Evolutionary conservation across 768 basidiomycete species (phyloP).

Genomic region (Leccinum broughii): DNA sequence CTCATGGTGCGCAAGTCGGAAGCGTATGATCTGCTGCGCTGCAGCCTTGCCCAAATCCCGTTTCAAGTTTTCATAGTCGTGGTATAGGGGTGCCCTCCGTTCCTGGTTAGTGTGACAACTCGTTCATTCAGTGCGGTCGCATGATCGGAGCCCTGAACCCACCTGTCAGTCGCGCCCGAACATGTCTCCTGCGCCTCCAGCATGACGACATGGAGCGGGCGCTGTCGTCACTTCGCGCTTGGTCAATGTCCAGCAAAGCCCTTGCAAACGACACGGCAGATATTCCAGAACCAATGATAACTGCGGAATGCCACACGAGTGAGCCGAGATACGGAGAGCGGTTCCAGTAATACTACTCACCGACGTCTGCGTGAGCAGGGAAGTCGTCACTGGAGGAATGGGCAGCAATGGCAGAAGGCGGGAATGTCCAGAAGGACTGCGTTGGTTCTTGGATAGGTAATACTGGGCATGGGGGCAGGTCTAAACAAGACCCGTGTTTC

Average conservation of each 20-base stretch:
- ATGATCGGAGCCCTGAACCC: slow-evolving; percentile 14
- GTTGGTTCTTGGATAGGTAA: slow-evolving; percentile 58
- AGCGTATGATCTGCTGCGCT: slow-evolving; percentile 42
- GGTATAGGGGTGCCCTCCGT: slow-evolving; percentile 53
- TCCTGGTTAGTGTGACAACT: slow-evolving; percentile 29
- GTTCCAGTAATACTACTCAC: slow-evolving; percentile 13
- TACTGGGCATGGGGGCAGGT: slow-evolving; percentile 28
- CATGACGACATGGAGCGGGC: slow-evolving; percentile 44
- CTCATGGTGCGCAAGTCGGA: slow-evolving; percentile 40
- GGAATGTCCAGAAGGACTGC: slow-evolving; percentile 63
- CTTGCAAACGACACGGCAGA: slow-evolving; percentile 46
- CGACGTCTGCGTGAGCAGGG: slow-evolving; percentile 59
- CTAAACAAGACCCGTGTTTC: neutral
- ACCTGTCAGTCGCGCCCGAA: slow-evolving; percentile 55
- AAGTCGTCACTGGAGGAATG: slow-evolving; percentile 16
- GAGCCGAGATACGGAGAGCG: neutral
- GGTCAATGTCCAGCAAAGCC: slow-evolving; percentile 36
- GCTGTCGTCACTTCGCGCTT: slow-evolving; percentile 18
- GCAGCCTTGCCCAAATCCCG: slow-evolving; percentile 36
- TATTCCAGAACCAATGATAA: slow-evolving; percentile 58
- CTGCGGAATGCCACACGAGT: slow-evolving; percentile 16
- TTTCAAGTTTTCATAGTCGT: slow-evolving; percentile 44
- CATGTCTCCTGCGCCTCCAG: slow-evolving; percentile 63
- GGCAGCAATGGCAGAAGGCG: slow-evolving; percentile 47
- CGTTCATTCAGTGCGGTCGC: neutral